phyloP scores from a whole-genome alignment of 495 filamentous ascomycete genomes.

The Platismatia glauca region DNA sequence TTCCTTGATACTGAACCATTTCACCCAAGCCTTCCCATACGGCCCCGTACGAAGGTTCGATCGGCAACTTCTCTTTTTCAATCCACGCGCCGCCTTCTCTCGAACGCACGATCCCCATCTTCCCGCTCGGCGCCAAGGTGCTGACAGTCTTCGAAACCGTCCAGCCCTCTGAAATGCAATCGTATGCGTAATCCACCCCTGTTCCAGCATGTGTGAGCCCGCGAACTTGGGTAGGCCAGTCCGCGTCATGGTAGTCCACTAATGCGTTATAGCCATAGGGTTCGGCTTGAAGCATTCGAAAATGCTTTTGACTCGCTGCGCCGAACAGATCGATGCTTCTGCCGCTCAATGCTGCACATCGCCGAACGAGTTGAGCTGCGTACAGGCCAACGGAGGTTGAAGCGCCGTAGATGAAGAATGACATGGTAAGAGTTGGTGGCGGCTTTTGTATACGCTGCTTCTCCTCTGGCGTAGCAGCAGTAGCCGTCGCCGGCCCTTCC shows the following conservation, averaged over 20 bases:
- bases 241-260: conserved; percentile 6
- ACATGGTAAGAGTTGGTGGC: not conserved
- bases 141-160: conserved; percentile 1
- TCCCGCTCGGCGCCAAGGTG: conserved; percentile 4
- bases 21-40: conserved; percentile 6
- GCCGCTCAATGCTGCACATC: conserved; percentile 6
- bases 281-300: conserved; percentile 1
- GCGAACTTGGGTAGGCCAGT: conserved; percentile 5
- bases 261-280: conserved; percentile 1
- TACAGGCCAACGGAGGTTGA: conserved; percentile 10
- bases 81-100: conserved; percentile 8
- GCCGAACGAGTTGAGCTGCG: conserved; percentile 7
- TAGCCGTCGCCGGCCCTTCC: not conserved
- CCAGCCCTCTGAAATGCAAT: conserved; percentile 5
- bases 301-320: conserved; percentile 4
- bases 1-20: conserved; percentile 6
- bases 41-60: conserved; percentile 7
- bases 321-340: not conserved
- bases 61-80: not conserved
- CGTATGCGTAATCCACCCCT: conserved; percentile 6
- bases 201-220: conserved; percentile 2
- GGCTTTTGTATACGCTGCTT: not conserved
- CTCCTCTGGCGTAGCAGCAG: conserved; percentile 1
- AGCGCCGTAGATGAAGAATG: conserved; percentile 8
- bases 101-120: conserved; percentile 8